Evolutionary conservation across 1,139 yeast species (phyloP), one percentile per base, ranked within the genome.

Genomic region (Sugiyamaella grinbergsii): DNA sequence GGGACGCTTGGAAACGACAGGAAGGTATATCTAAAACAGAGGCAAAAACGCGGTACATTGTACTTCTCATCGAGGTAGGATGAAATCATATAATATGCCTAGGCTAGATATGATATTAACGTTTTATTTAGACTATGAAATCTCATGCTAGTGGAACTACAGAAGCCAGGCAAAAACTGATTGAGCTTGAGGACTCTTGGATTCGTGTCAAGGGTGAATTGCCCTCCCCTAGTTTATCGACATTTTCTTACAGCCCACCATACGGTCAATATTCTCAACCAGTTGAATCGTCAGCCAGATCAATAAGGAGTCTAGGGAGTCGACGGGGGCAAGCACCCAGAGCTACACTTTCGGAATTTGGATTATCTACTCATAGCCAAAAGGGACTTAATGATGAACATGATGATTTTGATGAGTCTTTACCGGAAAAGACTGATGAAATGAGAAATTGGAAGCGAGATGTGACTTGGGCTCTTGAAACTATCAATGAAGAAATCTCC

Each of bases 1-100:
- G 59, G 62, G 93, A 85, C 60, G 89, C 95, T 0, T 88, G 96
- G 95, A 81, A 83, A 60, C 69, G 78, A 20, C 89, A 85, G 63
- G 81, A 82, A 59, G 95, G 95, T 0, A 62, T 85, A 24, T 66
- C 80, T n/a, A 78, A 77, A 58, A 79, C 85, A 0, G 90, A 85
- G 60, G 95, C 95, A 2, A 86, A 88, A 64, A 74, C 85, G 46
- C 71, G 77, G 46, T 88, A 88, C 65, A 83, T 86, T 34, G 75
- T 82, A 26, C 80, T 74, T 58, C 74, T 87, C 46, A 81, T 87
- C 5, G 59, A 56, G 37, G 55, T 52, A 32, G 22, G 54, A 20
- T 15, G 19, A 6, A 13, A 7, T 15, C 11, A 15, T 13, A 8
- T 6, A 22, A 37, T 18, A 13, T 29, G n/a, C 8, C 15, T 5